A percentile compares a stretch with the other conserved stretches of the same genome.
Evolutionary conservation across 306 rosid species (phyloP).

Genomic region (Canavalia gladiata): DNA sequence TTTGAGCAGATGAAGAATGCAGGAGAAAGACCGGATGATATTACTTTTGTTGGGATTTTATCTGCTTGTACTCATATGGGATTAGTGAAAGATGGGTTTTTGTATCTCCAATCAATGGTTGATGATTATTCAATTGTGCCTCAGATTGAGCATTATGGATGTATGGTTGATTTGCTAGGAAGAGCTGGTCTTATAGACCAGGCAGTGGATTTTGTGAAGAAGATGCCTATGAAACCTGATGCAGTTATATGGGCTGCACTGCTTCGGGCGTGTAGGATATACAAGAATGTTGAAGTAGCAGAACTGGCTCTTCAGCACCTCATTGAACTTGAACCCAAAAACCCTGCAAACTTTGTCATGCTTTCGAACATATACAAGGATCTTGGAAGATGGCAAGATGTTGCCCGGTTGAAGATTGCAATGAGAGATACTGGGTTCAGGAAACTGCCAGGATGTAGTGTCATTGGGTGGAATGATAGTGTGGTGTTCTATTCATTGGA

Average conservation of each 20-base stretch:
- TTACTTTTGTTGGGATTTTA: slow-evolving; percentile 70
- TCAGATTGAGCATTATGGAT: slow-evolving; percentile 63
- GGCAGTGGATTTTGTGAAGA: slow-evolving; percentile 68
- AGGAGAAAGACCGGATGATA: slow-evolving; percentile 58
- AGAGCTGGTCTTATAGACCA: slow-evolving; percentile 69
- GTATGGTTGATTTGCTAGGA: slow-evolving; percentile 62
- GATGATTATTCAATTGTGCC: slow-evolving; percentile 60
- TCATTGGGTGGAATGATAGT: slow-evolving; percentile 56
- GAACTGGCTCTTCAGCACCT: slow-evolving; percentile 72
- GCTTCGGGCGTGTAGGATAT: slow-evolving; percentile 59
- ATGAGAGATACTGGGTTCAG: slow-evolving; percentile 71
- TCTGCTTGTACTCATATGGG: slow-evolving; percentile 82
- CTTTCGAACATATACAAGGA: slow-evolving; percentile 83
- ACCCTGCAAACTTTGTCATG: slow-evolving; percentile 82
- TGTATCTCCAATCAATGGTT: slow-evolving; percentile 63
- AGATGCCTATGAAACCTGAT: slow-evolving; percentile 74
- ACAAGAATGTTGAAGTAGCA: slow-evolving; percentile 59
- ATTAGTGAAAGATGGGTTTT: slow-evolving; percentile 63
- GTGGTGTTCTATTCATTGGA: slow-evolving; percentile 62
- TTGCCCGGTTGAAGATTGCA: slow-evolving; percentile 74
- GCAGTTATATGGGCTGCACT: slow-evolving; percentile 59
- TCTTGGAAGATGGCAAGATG: slow-evolving; percentile 80
- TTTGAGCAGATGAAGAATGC: slow-evolving; percentile 68
- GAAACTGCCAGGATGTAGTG: slow-evolving; percentile 63
- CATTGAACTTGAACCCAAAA: slow-evolving; percentile 76